Evolutionary conservation across 1,139 yeast species (phyloP), one percentile per base, ranked within the genome.

Genomic region (Geotrichum cucujoidarum): DNA sequence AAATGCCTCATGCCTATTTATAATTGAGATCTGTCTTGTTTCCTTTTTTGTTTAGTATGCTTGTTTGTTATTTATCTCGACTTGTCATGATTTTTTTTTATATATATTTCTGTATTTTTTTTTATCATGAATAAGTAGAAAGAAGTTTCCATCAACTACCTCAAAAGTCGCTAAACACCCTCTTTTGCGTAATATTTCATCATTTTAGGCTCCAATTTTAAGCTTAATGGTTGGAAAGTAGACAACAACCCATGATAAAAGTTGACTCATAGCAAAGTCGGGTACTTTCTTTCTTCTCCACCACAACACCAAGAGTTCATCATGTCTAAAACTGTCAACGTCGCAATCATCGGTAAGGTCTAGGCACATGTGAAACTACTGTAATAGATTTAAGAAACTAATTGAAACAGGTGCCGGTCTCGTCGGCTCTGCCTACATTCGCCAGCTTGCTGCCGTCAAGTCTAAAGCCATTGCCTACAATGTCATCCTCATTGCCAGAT

Each of bases 351-450:
- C 24, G 48, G 48, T 45, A 40, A 20, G 48, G 18, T 3, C 18
- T 22, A 36, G 27, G 14, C 27, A 7, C 3, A 21, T 11, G 29
- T 30, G 33, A 8, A n/a, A 5, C 13, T 24, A 6, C 6, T 24
- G 6, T 6, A 24, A 24, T 24, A 10, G 10, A 24, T 10, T 6
- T 24, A 6, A 6, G 6, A 24, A 24, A 6, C 27, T 24, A 24
- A 24, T 24, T 24, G 27, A 24, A n/a, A 11, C 16, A 69, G 89
- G 89, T 52, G 82, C 96, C 45, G 97, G 97, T 59, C 92, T 89
- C 47, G 98, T 92, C 53, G 99, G 99, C 51, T 77, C 94, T 34
- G 89, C 96, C 47, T 88, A 87, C 70, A 73, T 92, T 67, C 78
- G 79, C 60, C 94, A 84, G 70, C 75, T 90, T 57, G 63, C 67